phyloP scores from a whole-genome alignment of 257 asterid genomes.

The Fraxinus americana region DNA sequence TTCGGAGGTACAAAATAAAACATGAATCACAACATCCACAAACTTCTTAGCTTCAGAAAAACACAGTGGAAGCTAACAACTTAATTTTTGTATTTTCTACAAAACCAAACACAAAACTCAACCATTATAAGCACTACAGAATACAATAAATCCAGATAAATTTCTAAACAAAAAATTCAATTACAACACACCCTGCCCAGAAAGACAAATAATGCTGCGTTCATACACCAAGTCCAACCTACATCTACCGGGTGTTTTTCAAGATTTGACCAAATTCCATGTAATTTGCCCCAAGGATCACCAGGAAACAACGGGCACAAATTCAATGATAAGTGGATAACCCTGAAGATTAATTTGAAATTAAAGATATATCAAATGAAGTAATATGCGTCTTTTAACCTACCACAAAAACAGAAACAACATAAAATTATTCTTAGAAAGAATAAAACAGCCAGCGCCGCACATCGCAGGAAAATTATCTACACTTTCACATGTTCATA shows the following conservation, averaged over 20 bases:
- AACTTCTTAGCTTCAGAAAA: neutral
- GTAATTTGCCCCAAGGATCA: neutral
- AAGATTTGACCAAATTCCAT: neutral
- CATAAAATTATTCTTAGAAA: neutral
- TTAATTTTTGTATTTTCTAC: neutral
- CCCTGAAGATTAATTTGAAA: neutral
- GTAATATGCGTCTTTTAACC: neutral
- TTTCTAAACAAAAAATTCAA: neutral
- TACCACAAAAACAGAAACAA: neutral
- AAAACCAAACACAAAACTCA: neutral
- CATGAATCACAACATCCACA: neutral
- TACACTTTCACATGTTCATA: neutral
- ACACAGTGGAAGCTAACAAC: neutral
- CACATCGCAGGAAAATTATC: neutral
- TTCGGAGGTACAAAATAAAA: neutral
- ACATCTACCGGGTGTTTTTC: neutral
- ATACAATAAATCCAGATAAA: neutral
- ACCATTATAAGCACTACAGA: neutral
- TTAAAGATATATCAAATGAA: neutral
- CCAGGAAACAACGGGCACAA: neutral
- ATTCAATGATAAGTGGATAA: neutral
- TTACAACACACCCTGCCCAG: neutral
- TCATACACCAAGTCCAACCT: neutral
- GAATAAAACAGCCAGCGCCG: neutral
- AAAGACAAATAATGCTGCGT: neutral